Evolutionary conservation across 768 basidiomycete species (phyloP).

Genomic region (Obba rivulosa): DNA sequence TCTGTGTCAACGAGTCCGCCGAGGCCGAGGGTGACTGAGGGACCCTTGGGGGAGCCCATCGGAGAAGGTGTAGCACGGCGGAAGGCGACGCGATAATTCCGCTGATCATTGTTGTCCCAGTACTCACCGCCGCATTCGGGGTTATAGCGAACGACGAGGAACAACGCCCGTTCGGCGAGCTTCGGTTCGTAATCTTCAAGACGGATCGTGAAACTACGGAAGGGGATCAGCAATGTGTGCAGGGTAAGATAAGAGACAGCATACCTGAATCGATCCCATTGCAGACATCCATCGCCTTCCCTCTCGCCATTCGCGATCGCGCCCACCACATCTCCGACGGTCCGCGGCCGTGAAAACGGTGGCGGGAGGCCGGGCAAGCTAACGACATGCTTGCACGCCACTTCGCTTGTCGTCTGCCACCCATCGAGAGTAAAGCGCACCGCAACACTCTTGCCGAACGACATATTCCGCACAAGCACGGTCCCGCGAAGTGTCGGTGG

Average conservation of each 20-base stretch:
- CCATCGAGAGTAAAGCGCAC: conserved; percentile 90
- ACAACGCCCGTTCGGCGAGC: conserved; percentile 49
- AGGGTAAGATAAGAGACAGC: conserved; percentile 6
- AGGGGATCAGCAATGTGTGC: background rate
- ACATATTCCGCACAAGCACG: conserved; percentile 77
- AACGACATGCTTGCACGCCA: conserved; percentile 45
- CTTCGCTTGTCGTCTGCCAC: conserved; percentile 92
- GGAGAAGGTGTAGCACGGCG: conserved; percentile 21
- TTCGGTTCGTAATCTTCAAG: conserved; percentile 63
- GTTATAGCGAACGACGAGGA: conserved; percentile 53
- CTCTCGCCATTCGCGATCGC: conserved; percentile 23
- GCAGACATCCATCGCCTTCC: conserved; percentile 7
- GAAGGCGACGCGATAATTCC: conserved; percentile 79
- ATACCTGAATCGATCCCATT: conserved; percentile 31
- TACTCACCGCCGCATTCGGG: conserved; percentile 59
- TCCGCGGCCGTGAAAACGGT: conserved; percentile 22
- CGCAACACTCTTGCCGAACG: conserved; percentile 81
- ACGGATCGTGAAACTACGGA: conserved; percentile 45
- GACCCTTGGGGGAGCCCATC: conserved; percentile 7
- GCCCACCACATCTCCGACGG: conserved; percentile 39
- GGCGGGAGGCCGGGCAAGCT: conserved; percentile 35
- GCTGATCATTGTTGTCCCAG: conserved; percentile 88
- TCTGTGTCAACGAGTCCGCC: conserved; percentile 1
- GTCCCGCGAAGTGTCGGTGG: conserved; percentile 58
- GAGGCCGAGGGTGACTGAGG: conserved; percentile 5